Evolutionary conservation across 257 asterid genomes (phyloP), one percentile per base, ranked within the genome.

Genomic region (Thymus quinquecostatus): DNA sequence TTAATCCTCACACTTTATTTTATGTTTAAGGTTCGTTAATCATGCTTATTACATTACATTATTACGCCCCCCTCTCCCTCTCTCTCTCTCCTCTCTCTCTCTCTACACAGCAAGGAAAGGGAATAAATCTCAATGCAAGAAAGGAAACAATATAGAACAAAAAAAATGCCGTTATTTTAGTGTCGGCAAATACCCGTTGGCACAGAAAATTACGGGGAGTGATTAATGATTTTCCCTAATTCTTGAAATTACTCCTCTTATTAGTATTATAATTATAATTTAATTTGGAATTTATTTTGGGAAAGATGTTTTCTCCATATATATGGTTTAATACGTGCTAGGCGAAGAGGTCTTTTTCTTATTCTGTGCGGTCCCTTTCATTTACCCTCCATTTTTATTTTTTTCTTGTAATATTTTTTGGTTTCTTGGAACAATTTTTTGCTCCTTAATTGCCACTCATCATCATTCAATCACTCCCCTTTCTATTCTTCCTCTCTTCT

Each of bases 131-230:
- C 8, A 6, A 12, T 43, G 30, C 41, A 63, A 60, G 49, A 7
- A 72, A 71, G 40, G 45, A 71, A 21, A 61, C 38, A 70, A 51
- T 11, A 62, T 36, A 53, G 45, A 57, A 69, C 8, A 50, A 65
- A 38, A 54, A 28, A 14, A 5, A 38, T 54, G 56, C 86, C 83
- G 84, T 83, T 77, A 75, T 77, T 75, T 73, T 78, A 48, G 91
- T 90, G 97, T 90, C 97, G 96, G 97, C 91, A 88, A 81, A 70
- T 77, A 67, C 80, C 82, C 83, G 88, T 82, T 77, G 77, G 63
- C 21, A 2, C 56, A 74, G 76, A 60, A 77, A 66, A 72, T 81
- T 77, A 78, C 80, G 81, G 71, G 71, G 80, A 70, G 80, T 79
- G 82, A 85, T 81, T 76, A 85, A 79, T 83, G 84, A 66, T 57